Evolutionary conservation across 176 grass and related monocot genomes (phyloP).

Genomic region (Aechmea fasciata): DNA sequence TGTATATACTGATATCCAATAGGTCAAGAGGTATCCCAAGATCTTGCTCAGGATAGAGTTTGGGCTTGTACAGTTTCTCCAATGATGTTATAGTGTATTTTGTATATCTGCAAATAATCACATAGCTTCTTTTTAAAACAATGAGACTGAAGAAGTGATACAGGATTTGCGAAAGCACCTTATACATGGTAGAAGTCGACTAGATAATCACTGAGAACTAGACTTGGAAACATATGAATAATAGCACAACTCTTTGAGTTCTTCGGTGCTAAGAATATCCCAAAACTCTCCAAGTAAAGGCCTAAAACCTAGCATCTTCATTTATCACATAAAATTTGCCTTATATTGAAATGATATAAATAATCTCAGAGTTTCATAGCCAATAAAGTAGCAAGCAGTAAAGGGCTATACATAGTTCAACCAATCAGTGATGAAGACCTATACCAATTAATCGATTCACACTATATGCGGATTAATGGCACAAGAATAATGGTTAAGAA

Average conservation of each 20-base stretch:
- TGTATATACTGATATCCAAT: constrained; percentile 87
- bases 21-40: constrained; percentile 98
- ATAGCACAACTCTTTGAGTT: background rate
- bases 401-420: too few relatives aligned
- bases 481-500: too few relatives aligned
- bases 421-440: background rate
- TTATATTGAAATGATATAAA: too few relatives aligned
- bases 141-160: background rate
- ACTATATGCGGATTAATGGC: background rate
- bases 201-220: background rate
- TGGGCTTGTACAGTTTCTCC: constrained; percentile 87
- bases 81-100: constrained; percentile 91
- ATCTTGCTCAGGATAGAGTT: constrained; percentile 77
- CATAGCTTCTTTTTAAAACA: background rate
- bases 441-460: background rate
- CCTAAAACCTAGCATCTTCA: background rate
- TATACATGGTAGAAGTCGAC: too few relatives aligned
- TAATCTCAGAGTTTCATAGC: too few relatives aligned
- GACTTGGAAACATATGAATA: background rate
- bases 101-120: constrained; percentile 48
- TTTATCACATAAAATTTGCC: background rate
- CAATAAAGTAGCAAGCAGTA: too few relatives aligned
- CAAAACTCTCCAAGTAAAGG: background rate
- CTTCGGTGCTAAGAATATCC: background rate
- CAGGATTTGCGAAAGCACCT: background rate